phyloP scores from a whole-genome alignment of 1,139 yeast species.

The Geotrichum klebahnii region DNA sequence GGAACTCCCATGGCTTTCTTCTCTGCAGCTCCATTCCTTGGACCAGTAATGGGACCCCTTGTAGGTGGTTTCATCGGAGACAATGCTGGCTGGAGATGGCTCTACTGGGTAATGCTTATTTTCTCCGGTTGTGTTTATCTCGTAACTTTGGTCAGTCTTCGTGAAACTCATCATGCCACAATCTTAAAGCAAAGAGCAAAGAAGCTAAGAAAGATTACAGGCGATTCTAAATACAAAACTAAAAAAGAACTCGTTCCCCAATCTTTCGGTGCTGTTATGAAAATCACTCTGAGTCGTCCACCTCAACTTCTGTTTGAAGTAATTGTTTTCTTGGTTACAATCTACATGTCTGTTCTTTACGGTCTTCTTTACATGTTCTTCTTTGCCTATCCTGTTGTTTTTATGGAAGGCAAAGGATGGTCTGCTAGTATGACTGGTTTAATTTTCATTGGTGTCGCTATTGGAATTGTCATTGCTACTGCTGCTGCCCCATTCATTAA shows the following conservation, averaged over 20 bases:
- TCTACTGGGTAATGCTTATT: constrained; percentile 61
- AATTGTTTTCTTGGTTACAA: constrained; percentile 70
- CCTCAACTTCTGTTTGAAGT: constrained; percentile 38
- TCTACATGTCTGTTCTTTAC: constrained; percentile 79
- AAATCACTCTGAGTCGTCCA: constrained; percentile 12
- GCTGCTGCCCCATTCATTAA: constrained; percentile 55
- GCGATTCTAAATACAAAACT: constrained; percentile 77
- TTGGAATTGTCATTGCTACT: constrained; percentile 54
- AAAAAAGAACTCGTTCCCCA: constrained; percentile 80
- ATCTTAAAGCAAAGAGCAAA: constrained; percentile 70
- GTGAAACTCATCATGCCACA: constrained; percentile 88
- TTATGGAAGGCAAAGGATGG: constrained; percentile 59
- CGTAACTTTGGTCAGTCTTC: constrained; percentile 49
- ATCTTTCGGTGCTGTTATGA: constrained; percentile 41
- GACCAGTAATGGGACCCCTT: constrained; percentile 61
- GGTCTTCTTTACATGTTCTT: constrained; percentile 81
- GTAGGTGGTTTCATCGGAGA: constrained; percentile 71
- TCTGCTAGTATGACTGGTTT: constrained; percentile 64
- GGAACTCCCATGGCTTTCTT: constrained; percentile 72
- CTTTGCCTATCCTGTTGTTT: constrained; percentile 70
- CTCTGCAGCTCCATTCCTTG: constrained; percentile 66
- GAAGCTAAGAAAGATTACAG: constrained; percentile 70
- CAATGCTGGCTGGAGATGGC: constrained; percentile 68
- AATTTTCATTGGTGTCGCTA: constrained; percentile 67
- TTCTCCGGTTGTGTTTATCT: constrained; percentile 52